Conservation (phyloP, 805 yeast genomes). For the Candida odintsovae region DNA sequence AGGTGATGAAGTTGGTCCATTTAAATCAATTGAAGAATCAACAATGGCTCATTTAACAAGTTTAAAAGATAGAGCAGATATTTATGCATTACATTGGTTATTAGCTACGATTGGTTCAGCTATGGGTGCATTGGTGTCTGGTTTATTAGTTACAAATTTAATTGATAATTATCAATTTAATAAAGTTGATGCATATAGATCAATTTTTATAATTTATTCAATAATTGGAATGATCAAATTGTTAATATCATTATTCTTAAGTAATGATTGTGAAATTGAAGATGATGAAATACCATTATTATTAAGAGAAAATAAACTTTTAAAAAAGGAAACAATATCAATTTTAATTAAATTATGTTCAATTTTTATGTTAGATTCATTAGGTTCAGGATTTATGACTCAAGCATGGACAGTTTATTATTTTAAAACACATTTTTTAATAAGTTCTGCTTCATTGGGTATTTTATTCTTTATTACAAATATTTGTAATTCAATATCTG, state of each 20-base stretch:
- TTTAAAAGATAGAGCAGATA: conserved; percentile 55
- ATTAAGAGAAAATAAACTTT: neutral
- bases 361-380: conserved; percentile 77
- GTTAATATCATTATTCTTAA: conserved; percentile 41
- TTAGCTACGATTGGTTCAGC: conserved; percentile 71
- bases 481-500: conserved; percentile 57
- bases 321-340: conserved; percentile 37
- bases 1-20: conserved; percentile 90
- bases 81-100: conserved; percentile 70
- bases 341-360: conserved; percentile 44
- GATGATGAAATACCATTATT: conserved; percentile 10
- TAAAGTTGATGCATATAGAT: conserved; percentile 43
- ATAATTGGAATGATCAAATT: conserved; percentile 48
- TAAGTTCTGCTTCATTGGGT: conserved; percentile 58
- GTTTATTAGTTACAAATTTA: conserved; percentile 45
- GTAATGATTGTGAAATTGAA: conserved; percentile 46
- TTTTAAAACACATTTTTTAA: conserved; percentile 50
- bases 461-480: conserved; percentile 60
- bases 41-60: conserved; percentile 76
- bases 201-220: conserved; percentile 52
- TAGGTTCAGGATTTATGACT: conserved; percentile 87
- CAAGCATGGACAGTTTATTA: conserved; percentile 85
- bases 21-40: conserved; percentile 80
- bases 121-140: conserved; percentile 61
- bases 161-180: conserved; percentile 31